Evolutionary conservation across 2,329 filamentous ascomycete species (phyloP).

Genomic region (Colletotrichum sp.): DNA sequence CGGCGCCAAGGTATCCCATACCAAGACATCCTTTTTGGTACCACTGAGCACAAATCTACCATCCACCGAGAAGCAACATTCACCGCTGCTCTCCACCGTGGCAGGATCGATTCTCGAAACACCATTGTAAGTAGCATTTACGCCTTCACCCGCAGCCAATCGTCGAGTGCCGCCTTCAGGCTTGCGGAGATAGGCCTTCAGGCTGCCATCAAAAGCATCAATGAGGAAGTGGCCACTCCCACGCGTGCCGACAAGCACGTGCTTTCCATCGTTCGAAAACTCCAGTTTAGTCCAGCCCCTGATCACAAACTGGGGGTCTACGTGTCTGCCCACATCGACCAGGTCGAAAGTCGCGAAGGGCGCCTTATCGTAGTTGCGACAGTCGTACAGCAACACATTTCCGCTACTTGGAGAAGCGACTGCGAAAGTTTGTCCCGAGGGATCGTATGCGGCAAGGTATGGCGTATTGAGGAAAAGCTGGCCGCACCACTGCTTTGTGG

Average conservation of each 20-base stretch:
- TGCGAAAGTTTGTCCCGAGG: conserved; percentile 89
- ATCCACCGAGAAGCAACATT: conserved; percentile 89
- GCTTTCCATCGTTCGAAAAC: conserved; percentile 95
- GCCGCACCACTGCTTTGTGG: conserved; percentile 80
- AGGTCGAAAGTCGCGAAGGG: conserved; percentile 90
- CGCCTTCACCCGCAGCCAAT: conserved; percentile 57
- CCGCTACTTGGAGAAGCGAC: conserved; percentile 83
- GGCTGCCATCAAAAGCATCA: conserved; percentile 86
- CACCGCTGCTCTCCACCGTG: conserved; percentile 67
- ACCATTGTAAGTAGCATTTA: conserved; percentile 36
- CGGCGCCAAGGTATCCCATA: conserved; percentile 81
- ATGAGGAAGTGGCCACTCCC: conserved; percentile 87
- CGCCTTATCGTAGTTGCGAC: conserved; percentile 90
- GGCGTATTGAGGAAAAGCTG: conserved; percentile 81
- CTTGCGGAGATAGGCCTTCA: conserved; percentile 76
- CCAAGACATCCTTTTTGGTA: conserved; percentile 73
- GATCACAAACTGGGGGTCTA: conserved; percentile 62
- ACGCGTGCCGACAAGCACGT: conserved; percentile 82
- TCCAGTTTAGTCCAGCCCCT: conserved; percentile 89
- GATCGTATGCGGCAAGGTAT: conserved; percentile 88
- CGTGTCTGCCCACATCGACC: conserved; percentile 55
- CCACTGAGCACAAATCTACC: conserved; percentile 88
- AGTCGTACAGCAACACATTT: conserved; percentile 86
- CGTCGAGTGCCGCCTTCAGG: conserved; percentile 59
- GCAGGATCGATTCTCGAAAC: conserved; percentile 49